These are phyloP conservation scores for Claviceps pazoutovae DNA, from an alignment of 2,329 filamentous ascomycete genomes.

Conservation along the genomic window DNA sequence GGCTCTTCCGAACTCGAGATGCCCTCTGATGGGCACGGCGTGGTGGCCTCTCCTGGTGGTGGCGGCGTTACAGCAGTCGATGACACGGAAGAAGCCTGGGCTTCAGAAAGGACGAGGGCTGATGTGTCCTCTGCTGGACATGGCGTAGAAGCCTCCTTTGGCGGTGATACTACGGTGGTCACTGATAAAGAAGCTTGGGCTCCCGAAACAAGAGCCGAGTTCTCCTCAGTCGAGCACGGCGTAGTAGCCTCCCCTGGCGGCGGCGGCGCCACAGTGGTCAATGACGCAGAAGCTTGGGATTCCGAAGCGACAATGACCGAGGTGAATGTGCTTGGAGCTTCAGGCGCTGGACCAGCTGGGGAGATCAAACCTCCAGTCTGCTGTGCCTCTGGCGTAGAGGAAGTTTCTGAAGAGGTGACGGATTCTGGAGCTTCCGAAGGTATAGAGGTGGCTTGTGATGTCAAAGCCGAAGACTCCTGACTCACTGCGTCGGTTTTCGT, in stretches of 20 bases:
- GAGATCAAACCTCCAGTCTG: slow-evolving; percentile 3
- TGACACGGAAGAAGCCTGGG: not conserved
- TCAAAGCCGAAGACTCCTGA: slow-evolving; percentile 3
- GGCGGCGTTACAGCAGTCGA: not conserved
- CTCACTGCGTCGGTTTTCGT: slow-evolving; percentile 8
- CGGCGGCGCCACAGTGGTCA: not conserved
- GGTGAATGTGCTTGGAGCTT: slow-evolving; percentile 4
- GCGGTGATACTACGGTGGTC: no score
- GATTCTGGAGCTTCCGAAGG: slow-evolving; percentile 1
- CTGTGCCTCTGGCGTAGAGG: not conserved
- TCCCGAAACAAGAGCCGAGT: not conserved
- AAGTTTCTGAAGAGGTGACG: not conserved
- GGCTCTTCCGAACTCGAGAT: not conserved
- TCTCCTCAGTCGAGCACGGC: slow-evolving; percentile 1
- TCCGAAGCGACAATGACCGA: not conserved
- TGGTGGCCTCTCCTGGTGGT: not conserved
- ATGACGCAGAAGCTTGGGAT: not conserved
- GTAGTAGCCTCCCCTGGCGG: not conserved
- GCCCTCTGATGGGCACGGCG: slow-evolving; percentile 2
- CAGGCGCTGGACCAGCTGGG: slow-evolving; percentile 7
- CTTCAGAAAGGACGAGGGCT: not conserved
- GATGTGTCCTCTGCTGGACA: not conserved
- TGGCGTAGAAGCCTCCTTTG: no score
- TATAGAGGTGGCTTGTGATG: slow-evolving; percentile 4
- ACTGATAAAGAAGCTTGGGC: no score